Conservation (phyloP, 768 basidiomycete species). For the Agrocybe chaxingu region DNA sequence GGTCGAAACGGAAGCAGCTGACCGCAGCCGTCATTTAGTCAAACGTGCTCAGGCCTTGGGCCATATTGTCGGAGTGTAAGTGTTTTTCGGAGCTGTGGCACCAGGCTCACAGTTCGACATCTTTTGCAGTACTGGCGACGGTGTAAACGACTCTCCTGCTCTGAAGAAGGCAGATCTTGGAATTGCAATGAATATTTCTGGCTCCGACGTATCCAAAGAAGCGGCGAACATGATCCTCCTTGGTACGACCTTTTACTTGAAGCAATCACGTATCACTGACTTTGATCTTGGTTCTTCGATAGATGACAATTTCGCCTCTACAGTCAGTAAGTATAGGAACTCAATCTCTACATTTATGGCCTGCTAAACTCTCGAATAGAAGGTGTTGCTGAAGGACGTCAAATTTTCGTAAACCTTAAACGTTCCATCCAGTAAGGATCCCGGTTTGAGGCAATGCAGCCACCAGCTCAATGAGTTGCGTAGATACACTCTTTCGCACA, state of each 20-base stretch:
- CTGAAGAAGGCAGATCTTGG: conserved; percentile 71
- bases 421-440: conserved; percentile 61
- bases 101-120: neutral
- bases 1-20: neutral
- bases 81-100: conserved; percentile 4
- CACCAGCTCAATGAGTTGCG: neutral
- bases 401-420: conserved; percentile 70
- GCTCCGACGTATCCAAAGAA: conserved; percentile 72
- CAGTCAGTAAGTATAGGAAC: conserved; percentile 49
- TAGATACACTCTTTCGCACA: conserved; percentile 64
- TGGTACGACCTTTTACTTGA: conserved; percentile 28
- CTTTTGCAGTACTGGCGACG: conserved; percentile 56
- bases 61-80: conserved; percentile 71
- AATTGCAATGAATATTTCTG: conserved; percentile 75
- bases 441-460: neutral
- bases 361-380: conserved; percentile 28
- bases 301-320: conserved; percentile 75
- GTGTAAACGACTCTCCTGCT: conserved; percentile 71
- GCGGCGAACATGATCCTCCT: conserved; percentile 74
- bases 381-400: conserved; percentile 66
- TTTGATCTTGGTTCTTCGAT: neutral
- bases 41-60: conserved; percentile 70
- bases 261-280: neutral
- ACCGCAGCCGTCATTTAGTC: conserved; percentile 32
- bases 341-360: neutral